Evolutionary conservation across 805 yeast genomes (phyloP), one percentile per base, ranked within the genome.

Genomic region (Saccharomyces mikatae): DNA sequence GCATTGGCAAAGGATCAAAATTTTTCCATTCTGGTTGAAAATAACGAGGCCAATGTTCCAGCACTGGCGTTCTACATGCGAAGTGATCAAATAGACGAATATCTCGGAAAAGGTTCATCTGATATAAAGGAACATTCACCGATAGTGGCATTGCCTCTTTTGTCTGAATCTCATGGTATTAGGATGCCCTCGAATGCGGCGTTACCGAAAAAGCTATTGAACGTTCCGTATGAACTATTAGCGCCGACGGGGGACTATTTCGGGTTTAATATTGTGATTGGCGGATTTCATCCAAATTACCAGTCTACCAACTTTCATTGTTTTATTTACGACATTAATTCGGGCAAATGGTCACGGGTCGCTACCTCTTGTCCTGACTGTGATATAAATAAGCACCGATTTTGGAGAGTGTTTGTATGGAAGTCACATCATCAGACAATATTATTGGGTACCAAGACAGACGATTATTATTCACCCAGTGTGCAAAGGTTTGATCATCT

Each of bases 341-440:
- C 67, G 2, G 67, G 68, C 1, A 79, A 79, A 58, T 86, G 92
- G 91, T 79, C 86, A 0, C 72, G 83, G 53, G 67, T 87, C 26
- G 83, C 80, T 57, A 70, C 79, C 14, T 76, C 76, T 46, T 74
- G 77, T 65, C 74, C 84, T 60, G 75, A 77, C 49, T 83, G 80
- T 58, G 79, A 76, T 49, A 71, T 75, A 31, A 78, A 79, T 30
- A 74, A 79, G 1, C 85, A 83, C 61, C 71, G 85, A 52, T 76
- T 84, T 51, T 81, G 87, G 80, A 83, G 81, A 57, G 81, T 86
- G 0, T 83, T 79, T 68, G 82, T 82, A 1, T 87, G 95, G 95
- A 78, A 78, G 31, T 84, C 91, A 0, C 95, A 87, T 67, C 92
- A 87, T 63, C 83, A 82, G 64, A 82, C 84, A 0, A 71, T 84